These are phyloP conservation scores for Forsythia suspensa DNA, from an alignment of 257 asterid species.

Conservation along the genomic window DNA sequence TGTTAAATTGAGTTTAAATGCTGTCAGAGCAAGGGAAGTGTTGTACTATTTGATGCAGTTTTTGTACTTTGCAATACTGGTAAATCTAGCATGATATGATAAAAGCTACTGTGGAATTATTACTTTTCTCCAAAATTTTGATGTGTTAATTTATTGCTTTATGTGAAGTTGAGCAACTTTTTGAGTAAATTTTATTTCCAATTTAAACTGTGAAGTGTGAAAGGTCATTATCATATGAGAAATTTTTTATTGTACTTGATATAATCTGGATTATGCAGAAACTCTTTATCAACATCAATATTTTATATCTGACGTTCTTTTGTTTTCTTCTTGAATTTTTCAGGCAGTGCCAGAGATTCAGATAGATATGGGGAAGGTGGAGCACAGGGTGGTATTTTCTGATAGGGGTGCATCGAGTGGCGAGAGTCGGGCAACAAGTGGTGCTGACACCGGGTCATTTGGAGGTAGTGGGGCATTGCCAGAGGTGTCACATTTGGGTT, in stretches of 20 bases:
- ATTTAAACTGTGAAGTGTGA: background rate
- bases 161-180: background rate
- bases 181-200: background rate
- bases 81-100: background rate
- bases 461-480: slow-evolving; percentile 89
- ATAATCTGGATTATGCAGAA: background rate
- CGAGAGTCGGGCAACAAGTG: slow-evolving; percentile 89
- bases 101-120: background rate
- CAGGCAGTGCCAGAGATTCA: slow-evolving; percentile 88
- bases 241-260: background rate
- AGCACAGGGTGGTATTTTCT: slow-evolving; percentile 91
- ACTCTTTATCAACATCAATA: background rate
- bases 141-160: background rate
- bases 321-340: slow-evolving; percentile 7
- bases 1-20: background rate
- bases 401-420: slow-evolving; percentile 91
- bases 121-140: too few relatives aligned
- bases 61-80: background rate
- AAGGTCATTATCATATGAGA: background rate
- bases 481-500: slow-evolving; percentile 94
- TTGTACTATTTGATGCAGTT: background rate
- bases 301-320: background rate
- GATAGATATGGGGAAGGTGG: slow-evolving; percentile 94
- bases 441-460: slow-evolving; percentile 70
- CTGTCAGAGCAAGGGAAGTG: background rate